Evolutionary conservation across 306 rosid genomes (phyloP).

Genomic region (Prunus mongolica): DNA sequence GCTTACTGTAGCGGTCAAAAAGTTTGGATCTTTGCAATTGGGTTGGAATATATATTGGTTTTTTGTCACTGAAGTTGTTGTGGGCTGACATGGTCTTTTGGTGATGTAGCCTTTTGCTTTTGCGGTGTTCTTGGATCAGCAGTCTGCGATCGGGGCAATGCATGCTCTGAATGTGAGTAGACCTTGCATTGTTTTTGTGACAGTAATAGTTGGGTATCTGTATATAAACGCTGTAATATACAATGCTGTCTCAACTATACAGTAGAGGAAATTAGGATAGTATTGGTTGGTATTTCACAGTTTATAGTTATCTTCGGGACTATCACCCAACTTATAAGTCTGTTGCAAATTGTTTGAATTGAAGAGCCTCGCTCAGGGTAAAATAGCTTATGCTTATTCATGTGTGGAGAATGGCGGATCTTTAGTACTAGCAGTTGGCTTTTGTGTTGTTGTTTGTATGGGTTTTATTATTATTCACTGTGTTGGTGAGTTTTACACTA

Average conservation of each 20-base stretch:
- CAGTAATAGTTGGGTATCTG: not conserved
- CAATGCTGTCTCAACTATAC: not conserved
- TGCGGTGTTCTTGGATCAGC: conserved; percentile 83
- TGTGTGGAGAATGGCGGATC: not conserved
- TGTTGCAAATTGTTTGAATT: not conserved
- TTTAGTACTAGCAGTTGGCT: not conserved
- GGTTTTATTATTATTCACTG: not conserved
- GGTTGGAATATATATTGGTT: too few species aligned
- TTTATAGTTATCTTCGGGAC: not conserved
- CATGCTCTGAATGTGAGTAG: conserved; percentile 76
- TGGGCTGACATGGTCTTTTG: conserved; percentile 5
- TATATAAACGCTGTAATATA: not conserved
- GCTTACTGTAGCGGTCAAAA: not conserved
- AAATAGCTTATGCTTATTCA: not conserved
- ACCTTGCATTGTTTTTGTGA: not conserved
- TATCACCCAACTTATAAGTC: not conserved
- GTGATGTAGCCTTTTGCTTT: conserved; percentile 82
- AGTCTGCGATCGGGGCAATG: conserved; percentile 74
- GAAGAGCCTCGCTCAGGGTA: not conserved
- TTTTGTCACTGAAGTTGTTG: not conserved
- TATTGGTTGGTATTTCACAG: not conserved
- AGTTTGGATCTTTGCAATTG: not conserved
- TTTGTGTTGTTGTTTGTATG: not conserved
- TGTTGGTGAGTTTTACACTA: not conserved
- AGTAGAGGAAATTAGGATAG: not conserved